Conservation (phyloP, 1,284 basidiomycete species). For the Austroboletus niveus region DNA sequence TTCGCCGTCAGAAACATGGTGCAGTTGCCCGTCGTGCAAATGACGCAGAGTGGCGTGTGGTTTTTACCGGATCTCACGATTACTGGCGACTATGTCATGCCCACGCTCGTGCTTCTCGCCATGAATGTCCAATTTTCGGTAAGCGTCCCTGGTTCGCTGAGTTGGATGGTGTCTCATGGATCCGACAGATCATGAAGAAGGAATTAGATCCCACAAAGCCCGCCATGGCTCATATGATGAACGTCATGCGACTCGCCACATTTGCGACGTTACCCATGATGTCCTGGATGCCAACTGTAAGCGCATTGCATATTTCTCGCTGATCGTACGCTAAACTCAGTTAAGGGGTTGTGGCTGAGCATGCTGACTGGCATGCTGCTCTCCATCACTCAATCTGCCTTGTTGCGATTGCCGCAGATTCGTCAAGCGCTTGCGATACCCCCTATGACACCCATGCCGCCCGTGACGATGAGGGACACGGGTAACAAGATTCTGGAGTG, state of each 20-base stretch:
- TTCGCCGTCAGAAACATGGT: constrained; percentile 79
- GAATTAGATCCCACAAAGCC: constrained; percentile 59
- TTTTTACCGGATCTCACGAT: constrained; percentile 80
- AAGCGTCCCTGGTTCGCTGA: constrained; percentile 26
- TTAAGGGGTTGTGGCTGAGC: constrained; percentile 32
- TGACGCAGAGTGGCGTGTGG: constrained; percentile 75
- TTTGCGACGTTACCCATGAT: constrained; percentile 63
- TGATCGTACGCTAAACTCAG: constrained; percentile 5
- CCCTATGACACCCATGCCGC: constrained; percentile 5
- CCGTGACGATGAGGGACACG: constrained; percentile 33
- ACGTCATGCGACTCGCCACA: constrained; percentile 65
- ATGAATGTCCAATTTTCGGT: constrained; percentile 77
- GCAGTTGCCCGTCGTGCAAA: constrained; percentile 65
- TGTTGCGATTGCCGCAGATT: constrained; percentile 25
- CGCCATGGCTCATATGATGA: constrained; percentile 68
- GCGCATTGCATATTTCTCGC: constrained; percentile 21
- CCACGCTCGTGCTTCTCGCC: constrained; percentile 57
- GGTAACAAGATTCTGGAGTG: constrained; percentile 20
- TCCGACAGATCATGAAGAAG: constrained; percentile 47
- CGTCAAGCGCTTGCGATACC: constrained; percentile 27
- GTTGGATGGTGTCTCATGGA: constrained; percentile 6
- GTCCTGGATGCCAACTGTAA: constrained; percentile 53
- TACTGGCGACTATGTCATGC: constrained; percentile 81
- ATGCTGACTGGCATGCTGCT: constrained; percentile 25
- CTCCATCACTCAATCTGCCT: constrained; percentile 19